phyloP scores from a whole-genome alignment of 768 basidiomycete genomes.

The Trametes cingulata region DNA sequence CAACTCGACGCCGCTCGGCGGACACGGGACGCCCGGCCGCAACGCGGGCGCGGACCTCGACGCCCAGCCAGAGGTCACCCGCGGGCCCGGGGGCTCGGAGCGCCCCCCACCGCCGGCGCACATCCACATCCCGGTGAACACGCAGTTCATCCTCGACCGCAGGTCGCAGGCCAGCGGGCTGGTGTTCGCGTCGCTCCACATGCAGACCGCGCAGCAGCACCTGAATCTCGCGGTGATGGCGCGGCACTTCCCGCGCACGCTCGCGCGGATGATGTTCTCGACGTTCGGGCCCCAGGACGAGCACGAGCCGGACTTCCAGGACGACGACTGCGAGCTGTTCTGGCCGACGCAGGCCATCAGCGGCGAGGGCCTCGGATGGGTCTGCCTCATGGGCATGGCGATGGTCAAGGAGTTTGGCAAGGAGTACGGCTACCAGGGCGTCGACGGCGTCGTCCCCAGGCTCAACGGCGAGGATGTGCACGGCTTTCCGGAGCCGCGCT shows the following conservation, averaged over 20 bases:
- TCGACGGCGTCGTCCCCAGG: slow-evolving; percentile 72
- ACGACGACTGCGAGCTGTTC: slow-evolving; percentile 83
- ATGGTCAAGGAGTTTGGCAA: slow-evolving; percentile 85
- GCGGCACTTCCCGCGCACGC: slow-evolving; percentile 74
- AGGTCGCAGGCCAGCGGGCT: slow-evolving; percentile 20
- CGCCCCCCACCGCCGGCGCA: slow-evolving; percentile 20
- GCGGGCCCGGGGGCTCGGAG: slow-evolving; percentile 31
- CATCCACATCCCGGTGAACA: slow-evolving; percentile 26
- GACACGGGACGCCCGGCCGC: slow-evolving; percentile 48
- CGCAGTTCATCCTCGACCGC: slow-evolving; percentile 8
- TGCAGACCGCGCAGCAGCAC: slow-evolving; percentile 30
- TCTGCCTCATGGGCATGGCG: slow-evolving; percentile 83
- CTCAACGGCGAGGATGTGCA: slow-evolving; percentile 25
- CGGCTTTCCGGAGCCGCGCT: slow-evolving; percentile 14
- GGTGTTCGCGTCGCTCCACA: neutral
- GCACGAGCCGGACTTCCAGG: slow-evolving; percentile 79
- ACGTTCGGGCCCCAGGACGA: slow-evolving; percentile 66
- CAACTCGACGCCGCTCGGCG: slow-evolving; percentile 74
- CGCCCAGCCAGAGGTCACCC: neutral
- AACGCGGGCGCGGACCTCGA: slow-evolving; percentile 22
- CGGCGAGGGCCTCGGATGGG: slow-evolving; percentile 82
- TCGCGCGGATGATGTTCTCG: slow-evolving; percentile 69
- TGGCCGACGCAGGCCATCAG: slow-evolving; percentile 77
- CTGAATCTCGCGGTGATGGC: slow-evolving; percentile 69
- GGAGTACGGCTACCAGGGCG: slow-evolving; percentile 69